Evolutionary conservation across 2,329 filamentous ascomycete genomes (phyloP), one percentile per base, ranked within the genome.

Genomic region (Cryphonectria japonica): DNA sequence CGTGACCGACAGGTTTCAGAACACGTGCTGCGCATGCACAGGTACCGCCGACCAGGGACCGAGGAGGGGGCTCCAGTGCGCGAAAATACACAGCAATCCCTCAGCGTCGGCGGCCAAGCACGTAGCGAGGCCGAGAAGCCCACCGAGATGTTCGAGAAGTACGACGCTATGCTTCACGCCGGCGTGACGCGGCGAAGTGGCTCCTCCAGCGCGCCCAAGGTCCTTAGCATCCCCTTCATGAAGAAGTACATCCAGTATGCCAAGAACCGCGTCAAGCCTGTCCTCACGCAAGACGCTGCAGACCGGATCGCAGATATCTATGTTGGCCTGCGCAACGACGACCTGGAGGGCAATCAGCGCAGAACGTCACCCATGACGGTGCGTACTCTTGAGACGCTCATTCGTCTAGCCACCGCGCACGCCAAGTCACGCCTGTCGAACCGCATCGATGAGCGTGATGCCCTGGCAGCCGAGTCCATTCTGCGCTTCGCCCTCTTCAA

Each of bases 161-260:
- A 92, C 82, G 96, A 98, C 77, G 89, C 92, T 41, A 97, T 98
- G 93, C 88, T 99, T 59, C 96, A 99, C 78, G 93, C 94, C 13
- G 96, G 96, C 72, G 93, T 98, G 63, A 93, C 91, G 8, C 93
- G 91, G 4, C 86, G 91, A 16, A 92, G 92, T 13, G 89, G 93
- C 54, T 93, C 93, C 14, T 84, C 91, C 37, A 92, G 93, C 80
- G 92, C 92, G 74, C 89, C 93, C 6, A 94, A 98, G 80, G 93
- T 99, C 19, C 85, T 99, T 68, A 97, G 93, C 82, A 98, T 99
- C 72, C 93, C 95, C 0, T 99, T 99, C 82, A 94, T 99, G 85
- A 99, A 99, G 85, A 99, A 99, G 83, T 99, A 98, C 81, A 97
- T 99, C 62, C 96, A 99, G 79, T 99, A 99, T 80, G 94, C 96